A percentile compares a stretch with the other conserved stretches of the same genome.
These are phyloP conservation scores for Coprinellus aureogranulatus DNA, from an alignment of 768 basidiomycete genomes.

Conservation along the genomic window DNA sequence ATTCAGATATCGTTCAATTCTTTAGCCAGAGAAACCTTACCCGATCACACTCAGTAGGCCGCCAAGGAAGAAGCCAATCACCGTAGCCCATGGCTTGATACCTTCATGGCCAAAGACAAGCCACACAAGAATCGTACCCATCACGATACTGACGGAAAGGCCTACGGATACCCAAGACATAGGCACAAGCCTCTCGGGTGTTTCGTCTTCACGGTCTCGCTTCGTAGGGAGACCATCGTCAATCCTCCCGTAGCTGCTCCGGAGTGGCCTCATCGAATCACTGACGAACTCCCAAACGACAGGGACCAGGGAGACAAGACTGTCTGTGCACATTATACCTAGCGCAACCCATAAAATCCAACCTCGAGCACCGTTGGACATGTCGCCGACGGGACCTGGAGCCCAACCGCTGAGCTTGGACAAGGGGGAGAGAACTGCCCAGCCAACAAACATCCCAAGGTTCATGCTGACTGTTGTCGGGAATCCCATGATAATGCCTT, in stretches of 20 bases:
- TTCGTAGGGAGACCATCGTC: constrained; percentile 21
- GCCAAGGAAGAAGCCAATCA: constrained; percentile 80
- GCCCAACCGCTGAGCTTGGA: constrained; percentile 86
- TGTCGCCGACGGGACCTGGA: constrained; percentile 86
- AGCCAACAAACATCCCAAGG: constrained; percentile 93
- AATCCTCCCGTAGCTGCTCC: constrained; percentile 19
- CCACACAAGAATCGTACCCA: constrained; percentile 83
- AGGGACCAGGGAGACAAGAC: constrained; percentile 80
- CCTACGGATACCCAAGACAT: constrained; percentile 74
- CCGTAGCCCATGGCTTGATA: constrained; percentile 93
- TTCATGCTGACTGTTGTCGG: constrained; percentile 94
- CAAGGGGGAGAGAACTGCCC: constrained; percentile 90
- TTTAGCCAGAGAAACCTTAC: constrained; percentile 38
- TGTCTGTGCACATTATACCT: constrained; percentile 94
- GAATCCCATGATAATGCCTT: constrained; percentile 98
- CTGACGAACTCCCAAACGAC: constrained; percentile 55
- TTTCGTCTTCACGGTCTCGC: constrained; percentile 65
- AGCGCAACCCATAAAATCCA: constrained; percentile 98
- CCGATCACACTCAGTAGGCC: constrained; percentile 85
- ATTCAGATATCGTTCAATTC: constrained; percentile 12
- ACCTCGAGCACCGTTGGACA: constrained; percentile 84
- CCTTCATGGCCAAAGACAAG: constrained; percentile 86
- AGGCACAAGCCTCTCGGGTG: constrained; percentile 78
- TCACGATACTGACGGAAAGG: constrained; percentile 52
- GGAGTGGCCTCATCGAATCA: constrained; percentile 27